Base-by-base conservation (phyloP, 2,329 filamentous ascomycete species). In the Aaosphaeria pasadenensis region DNA sequence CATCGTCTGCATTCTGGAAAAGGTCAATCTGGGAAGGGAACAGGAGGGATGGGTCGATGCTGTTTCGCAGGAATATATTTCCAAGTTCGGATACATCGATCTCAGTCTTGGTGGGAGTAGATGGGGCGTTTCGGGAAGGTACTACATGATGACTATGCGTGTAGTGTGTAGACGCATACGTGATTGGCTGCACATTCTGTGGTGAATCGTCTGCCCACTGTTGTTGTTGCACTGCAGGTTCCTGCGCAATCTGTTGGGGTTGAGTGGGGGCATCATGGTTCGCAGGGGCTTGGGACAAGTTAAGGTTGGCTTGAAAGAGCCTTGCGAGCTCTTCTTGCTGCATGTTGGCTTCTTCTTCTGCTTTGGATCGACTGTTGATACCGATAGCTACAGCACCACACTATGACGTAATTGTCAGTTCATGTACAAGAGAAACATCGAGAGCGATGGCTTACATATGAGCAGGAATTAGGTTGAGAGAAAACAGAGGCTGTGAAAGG, bases 131-230 rank as follows among this genome's bases (percentile, higher is more conserved):
- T 31, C 58, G 58, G 36, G 58, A 49, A 66, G 67, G 62, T 5
- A 56, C 76, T 52, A 85, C 65, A 66, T 95, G 89, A 40, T 86
- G 77, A 6, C 89, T 90, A 64, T 91, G 89, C 55, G 87, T 86
- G 69, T 95, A 95, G 69, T 95, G 90, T 63, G 89, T 86, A 7
- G 88, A 88, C 57, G 88, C 83, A 73, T 94, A 95, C 53, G 81
- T 77, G 53, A 89, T 85, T 24, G 77, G 73, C 46, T 77, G 67
- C 39, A 58, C 62, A 47, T 48, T 57, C 11, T 29, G 36, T 6
- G 44, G 42, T 24, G 17, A 24, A 24, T 24, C 17, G 6, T 31
- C 13, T 52, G 9, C 11, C 7, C 7, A n/a, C 43, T 40, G 29
- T 43, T 54, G 48, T 42, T 71, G 74, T 67, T 39, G 47, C 35